These are phyloP conservation scores for Brassica balearica DNA, from an alignment of 441 rosid genomes.

Conservation along the genomic window DNA sequence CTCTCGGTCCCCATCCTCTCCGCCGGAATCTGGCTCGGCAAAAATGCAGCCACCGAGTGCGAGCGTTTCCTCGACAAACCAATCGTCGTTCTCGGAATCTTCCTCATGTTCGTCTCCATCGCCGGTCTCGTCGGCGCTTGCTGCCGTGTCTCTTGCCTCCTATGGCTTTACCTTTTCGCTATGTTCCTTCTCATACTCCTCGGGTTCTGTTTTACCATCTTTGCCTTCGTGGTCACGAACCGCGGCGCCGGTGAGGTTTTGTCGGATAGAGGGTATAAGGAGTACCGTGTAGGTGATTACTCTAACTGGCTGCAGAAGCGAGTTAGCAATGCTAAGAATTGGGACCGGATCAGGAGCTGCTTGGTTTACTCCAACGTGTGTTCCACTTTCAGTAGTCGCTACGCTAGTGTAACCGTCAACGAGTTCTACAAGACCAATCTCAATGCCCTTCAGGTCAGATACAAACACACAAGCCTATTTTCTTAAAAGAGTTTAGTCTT, in stretches of 20 bases:
- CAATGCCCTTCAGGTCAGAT: conserved; percentile 73
- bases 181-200: conserved; percentile 67
- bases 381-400: conserved; percentile 51
- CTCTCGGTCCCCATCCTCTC: conserved; percentile 76
- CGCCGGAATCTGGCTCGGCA: conserved; percentile 79
- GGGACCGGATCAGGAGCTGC: conserved; percentile 89
- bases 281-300: conserved; percentile 82
- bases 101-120: conserved; percentile 75
- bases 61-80: conserved; percentile 81
- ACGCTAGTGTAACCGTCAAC: conserved; percentile 34
- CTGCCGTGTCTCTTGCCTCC: conserved; percentile 76
- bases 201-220: conserved; percentile 70
- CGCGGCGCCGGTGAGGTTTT: conserved; percentile 79
- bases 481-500: conserved; percentile 21
- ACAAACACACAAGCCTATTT: conserved; percentile 30
- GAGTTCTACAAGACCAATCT: conserved; percentile 56
- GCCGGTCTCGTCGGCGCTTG: conserved; percentile 89
- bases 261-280: conserved; percentile 69
- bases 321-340: conserved; percentile 62
- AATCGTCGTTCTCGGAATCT: conserved; percentile 66
- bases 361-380: conserved; percentile 75
- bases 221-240: conserved; percentile 87
- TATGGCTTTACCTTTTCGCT: conserved; percentile 81
- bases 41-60: conserved; percentile 70
- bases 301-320: conserved; percentile 86